Evolutionary conservation across 768 basidiomycete species (phyloP), one percentile per base, ranked within the genome.

Genomic region (Mycena rosella): DNA sequence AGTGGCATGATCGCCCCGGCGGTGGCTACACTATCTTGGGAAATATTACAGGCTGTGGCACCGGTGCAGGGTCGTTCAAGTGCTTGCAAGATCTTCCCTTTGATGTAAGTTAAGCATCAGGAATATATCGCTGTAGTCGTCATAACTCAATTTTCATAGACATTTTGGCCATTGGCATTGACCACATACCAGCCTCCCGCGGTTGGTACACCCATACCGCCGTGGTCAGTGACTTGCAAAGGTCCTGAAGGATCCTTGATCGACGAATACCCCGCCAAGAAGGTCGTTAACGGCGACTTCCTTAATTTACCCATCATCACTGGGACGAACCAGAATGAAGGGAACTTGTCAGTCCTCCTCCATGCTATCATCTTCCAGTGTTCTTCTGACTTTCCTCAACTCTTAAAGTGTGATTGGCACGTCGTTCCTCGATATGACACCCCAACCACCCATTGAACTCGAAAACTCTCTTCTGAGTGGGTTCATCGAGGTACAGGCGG

Each of bases 1-100:
- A 54, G 18, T 63, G 53, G 62, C 29, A 63, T 15, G 53, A 63
- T 38, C 62, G 62, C 11, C 62, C 62, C 2, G 62, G 62, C 24
- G 62, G 62, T 9, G 38, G 38, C 9, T 63, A 63, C 53, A 38
- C 47, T 38, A 4, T 47, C 10, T 40, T 63, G 34, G 61, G 62
- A 8, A 63, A 63, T 32, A 10, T 63, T 14, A 63, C 62, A 0
- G 53, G 53, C 30, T 63, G 62, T 11, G 62, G 61, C 1, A 47
- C 52, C 30, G 61, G 52, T 10, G n/a, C 42, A 18, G 61, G 61
- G 20, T 63, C 61, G 61, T 63, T 63, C 44, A 7, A 45, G 30
- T 63, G 61, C 36, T 27, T 63, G 32, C 52, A 54, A 27, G n/a
- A 63, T 6, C 17, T 63, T n/a, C 61, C 61, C 5, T 63, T 63